Percentiles rank a stretch among this genome's conserved stretches.
Evolutionary conservation across 129 eudicot genomes (phyloP).

Genomic region (Helianthus annuus): DNA sequence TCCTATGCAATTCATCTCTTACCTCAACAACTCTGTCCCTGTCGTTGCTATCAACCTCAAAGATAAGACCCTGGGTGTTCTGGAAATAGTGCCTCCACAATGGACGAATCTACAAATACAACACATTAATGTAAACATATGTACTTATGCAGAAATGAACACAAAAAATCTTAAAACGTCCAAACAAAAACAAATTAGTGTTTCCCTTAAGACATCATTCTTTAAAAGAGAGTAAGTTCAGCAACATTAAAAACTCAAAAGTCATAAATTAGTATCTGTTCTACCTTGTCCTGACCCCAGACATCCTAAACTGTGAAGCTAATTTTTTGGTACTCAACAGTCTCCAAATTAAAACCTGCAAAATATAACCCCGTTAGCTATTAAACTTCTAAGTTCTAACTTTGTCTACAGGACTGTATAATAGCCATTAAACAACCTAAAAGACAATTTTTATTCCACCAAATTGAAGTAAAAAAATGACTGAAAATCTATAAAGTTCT

Average conservation of each 20-base stretch:
- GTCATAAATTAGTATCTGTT: constrained; percentile 1
- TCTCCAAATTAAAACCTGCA: constrained; percentile 95
- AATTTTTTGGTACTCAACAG: constrained; percentile 97
- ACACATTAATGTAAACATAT: neutral
- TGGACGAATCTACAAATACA: constrained; percentile 66
- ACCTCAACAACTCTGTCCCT: constrained; percentile 86
- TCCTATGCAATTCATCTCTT: constrained; percentile 79
- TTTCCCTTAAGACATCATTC: neutral
- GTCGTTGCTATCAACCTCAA: constrained; percentile 87
- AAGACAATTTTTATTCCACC: no score
- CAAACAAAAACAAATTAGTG: neutral
- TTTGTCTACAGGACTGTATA: neutral
- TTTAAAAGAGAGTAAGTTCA: neutral
- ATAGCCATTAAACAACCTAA: no score
- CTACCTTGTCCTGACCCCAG: constrained; percentile 99
- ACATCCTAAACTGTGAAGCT: constrained; percentile 99
- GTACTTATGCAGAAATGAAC: neutral
- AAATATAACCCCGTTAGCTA: neutral
- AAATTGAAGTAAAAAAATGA: no score
- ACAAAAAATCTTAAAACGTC: neutral
- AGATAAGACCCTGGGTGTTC: constrained; percentile 80
- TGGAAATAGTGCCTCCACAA: constrained; percentile 89
- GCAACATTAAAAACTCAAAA: constrained; percentile 6
- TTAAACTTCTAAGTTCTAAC: neutral
- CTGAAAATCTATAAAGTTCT: no score